Conservation (phyloP, 2,329 filamentous ascomycete species). For the Metarhizium album region DNA sequence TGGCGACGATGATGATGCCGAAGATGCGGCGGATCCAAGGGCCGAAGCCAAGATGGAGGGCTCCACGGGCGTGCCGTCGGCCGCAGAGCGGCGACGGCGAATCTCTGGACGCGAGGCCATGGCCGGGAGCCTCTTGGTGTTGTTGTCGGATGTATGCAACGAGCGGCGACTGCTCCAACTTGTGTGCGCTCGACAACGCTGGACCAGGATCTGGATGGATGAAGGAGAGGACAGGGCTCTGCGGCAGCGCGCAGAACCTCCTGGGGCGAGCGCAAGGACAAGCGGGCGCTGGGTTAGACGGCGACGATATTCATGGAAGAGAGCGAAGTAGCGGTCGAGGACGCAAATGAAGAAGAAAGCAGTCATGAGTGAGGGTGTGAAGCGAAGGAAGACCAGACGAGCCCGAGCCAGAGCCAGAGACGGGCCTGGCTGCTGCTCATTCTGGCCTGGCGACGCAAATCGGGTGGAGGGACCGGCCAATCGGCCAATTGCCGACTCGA, state of each 20-base stretch:
- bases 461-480: background rate
- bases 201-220: conserved; percentile 12
- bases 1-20: conserved; percentile 13
- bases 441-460: background rate
- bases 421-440: background rate
- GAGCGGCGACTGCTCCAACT: conserved; percentile 4
- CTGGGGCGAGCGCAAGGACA: conserved; percentile 32
- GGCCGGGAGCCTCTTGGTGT: conserved; percentile 16
- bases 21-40: conserved; percentile 15
- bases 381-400: conserved; percentile 2
- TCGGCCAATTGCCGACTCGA: too few species aligned
- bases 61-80: conserved; percentile 23
- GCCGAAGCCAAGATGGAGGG: conserved; percentile 11
- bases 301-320: conserved; percentile 31
- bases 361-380: conserved; percentile 30
- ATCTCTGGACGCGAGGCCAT: conserved; percentile 28
- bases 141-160: conserved; percentile 8
- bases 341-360: conserved; percentile 37
- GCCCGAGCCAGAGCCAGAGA: background rate
- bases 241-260: conserved; percentile 28
- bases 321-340: conserved; percentile 33
- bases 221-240: conserved; percentile 27
- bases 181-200: background rate
- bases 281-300: conserved; percentile 27
- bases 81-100: conserved; percentile 29